Percentiles rank a stretch among this genome's conserved stretches.
These are phyloP conservation scores for Arthroderma uncinatum DNA, from an alignment of 2,329 filamentous ascomycete species.

Conservation along the genomic window DNA sequence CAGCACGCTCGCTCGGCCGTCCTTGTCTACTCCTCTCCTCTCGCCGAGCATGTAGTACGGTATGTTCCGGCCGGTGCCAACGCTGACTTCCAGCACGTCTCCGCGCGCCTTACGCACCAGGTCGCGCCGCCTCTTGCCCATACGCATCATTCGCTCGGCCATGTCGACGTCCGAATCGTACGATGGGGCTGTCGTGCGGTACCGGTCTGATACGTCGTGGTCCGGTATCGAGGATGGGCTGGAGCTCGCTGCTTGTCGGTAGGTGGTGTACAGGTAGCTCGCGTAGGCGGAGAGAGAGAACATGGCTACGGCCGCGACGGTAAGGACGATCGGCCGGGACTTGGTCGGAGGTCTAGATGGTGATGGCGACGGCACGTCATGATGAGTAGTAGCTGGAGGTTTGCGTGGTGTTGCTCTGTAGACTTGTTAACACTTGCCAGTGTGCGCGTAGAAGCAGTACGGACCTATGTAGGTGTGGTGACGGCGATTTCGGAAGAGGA, in stretches of 20 bases:
- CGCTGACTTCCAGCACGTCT: constrained; percentile 40
- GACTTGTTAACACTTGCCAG: neutral
- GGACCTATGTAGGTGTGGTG: neutral
- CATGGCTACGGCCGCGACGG: constrained; percentile 29
- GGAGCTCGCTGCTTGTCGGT: constrained; percentile 27
- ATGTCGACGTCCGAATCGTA: constrained; percentile 39
- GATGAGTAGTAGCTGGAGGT: constrained; percentile 10
- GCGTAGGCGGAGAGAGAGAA: constrained; percentile 35
- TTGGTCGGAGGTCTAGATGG: constrained; percentile 12
- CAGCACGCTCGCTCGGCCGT: constrained; percentile 22
- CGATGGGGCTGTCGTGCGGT: constrained; percentile 32
- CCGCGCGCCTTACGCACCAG: constrained; percentile 35
- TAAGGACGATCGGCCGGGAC: constrained; percentile 21
- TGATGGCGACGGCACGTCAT: constrained; percentile 15
- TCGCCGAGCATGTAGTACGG: constrained; percentile 36
- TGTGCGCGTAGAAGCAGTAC: constrained; percentile 1
- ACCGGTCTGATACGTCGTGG: constrained; percentile 38
- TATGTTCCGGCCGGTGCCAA: constrained; percentile 41
- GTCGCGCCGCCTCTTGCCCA: constrained; percentile 32
- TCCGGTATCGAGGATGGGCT: constrained; percentile 26
- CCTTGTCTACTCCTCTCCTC: constrained; percentile 22
- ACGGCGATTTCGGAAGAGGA: neutral
- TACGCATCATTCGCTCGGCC: constrained; percentile 33
- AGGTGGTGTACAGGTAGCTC: constrained; percentile 35
- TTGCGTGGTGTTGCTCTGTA: constrained; percentile 14